A percentile compares a stretch with the other conserved stretches of the same genome.
Conservation (phyloP, 2,329 filamentous ascomycete genomes). For the Apiospora sp. region DNA sequence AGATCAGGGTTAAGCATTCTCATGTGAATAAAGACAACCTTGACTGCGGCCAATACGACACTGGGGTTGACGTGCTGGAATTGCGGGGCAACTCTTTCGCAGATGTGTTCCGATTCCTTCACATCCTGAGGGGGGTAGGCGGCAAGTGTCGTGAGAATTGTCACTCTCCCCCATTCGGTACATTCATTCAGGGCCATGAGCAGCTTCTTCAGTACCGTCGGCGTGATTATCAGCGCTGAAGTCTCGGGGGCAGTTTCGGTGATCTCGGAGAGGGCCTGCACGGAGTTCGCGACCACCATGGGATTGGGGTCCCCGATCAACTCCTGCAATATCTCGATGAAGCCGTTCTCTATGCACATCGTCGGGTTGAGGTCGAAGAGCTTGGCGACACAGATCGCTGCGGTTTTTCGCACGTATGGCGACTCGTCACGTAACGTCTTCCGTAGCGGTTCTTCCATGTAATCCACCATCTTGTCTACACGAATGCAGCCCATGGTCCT, state of each 20-base stretch:
- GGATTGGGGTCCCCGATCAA: constrained; percentile 97
- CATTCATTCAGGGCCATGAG: constrained; percentile 97
- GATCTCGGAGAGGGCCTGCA: constrained; percentile 93
- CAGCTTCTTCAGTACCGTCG: constrained; percentile 89
- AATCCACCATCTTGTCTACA: constrained; percentile 99
- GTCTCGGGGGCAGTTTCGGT: constrained; percentile 90
- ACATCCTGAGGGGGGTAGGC: constrained; percentile 87
- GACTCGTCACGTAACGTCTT: constrained; percentile 98
- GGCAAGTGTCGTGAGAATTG: constrained; percentile 87
- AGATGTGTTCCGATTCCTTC: constrained; percentile 98
- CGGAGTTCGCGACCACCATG: constrained; percentile 98
- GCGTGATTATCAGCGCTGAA: constrained; percentile 81
- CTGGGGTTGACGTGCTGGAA: constrained; percentile 99
- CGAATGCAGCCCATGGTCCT: constrained; percentile 98
- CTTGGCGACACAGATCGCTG: constrained; percentile 97
- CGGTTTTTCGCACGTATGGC: constrained; percentile 97
- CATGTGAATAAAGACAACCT: constrained; percentile 98
- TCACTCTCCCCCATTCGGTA: constrained; percentile 97
- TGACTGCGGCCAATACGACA: constrained; percentile 96
- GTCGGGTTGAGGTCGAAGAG: constrained; percentile 92
- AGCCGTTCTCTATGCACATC: constrained; percentile 96
- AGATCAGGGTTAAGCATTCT: constrained; percentile 79
- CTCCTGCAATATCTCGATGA: constrained; percentile 91
- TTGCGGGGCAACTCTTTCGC: constrained; percentile 92
- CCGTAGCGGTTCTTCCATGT: constrained; percentile 97